phyloP scores from a whole-genome alignment of 1,284 basidiomycete genomes.

The Ceratobasidium sp. region DNA sequence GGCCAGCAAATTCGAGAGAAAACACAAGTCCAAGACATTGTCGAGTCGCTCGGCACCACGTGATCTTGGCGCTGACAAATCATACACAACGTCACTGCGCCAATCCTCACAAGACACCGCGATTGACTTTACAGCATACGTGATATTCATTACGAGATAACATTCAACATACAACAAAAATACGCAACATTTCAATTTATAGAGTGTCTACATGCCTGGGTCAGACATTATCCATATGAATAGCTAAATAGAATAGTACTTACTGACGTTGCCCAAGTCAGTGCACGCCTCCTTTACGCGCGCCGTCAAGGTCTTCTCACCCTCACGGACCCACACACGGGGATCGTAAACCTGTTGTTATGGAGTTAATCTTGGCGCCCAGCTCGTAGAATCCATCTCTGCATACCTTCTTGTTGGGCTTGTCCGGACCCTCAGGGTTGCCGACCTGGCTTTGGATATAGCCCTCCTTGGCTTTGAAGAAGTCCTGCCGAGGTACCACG shows the following conservation, averaged over 20 bases:
- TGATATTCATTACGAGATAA: conserved; percentile 14
- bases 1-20: too few species aligned
- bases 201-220: conserved; percentile 15
- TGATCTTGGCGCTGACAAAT: neutral
- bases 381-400: neutral
- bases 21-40: too few species aligned
- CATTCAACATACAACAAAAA: conserved; percentile 23
- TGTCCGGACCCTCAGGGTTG: conserved; percentile 92
- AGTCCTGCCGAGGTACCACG: conserved; percentile 65
- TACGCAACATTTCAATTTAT: neutral
- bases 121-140: conserved; percentile 16
- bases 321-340: conserved; percentile 98
- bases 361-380: conserved; percentile 37
- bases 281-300: conserved; percentile 93
- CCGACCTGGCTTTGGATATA: conserved; percentile 91
- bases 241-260: conserved; percentile 47
- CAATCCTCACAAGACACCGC: neutral
- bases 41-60: conserved; percentile 15
- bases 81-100: too few species aligned
- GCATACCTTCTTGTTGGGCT: conserved; percentile 95
- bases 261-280: conserved; percentile 84
- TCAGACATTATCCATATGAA: neutral
- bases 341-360: conserved; percentile 82
- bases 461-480: conserved; percentile 82
- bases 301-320: conserved; percentile 90